Evolutionary conservation across 169 alveolate species (phyloP).

Genomic region (Neospora caninum): DNA sequence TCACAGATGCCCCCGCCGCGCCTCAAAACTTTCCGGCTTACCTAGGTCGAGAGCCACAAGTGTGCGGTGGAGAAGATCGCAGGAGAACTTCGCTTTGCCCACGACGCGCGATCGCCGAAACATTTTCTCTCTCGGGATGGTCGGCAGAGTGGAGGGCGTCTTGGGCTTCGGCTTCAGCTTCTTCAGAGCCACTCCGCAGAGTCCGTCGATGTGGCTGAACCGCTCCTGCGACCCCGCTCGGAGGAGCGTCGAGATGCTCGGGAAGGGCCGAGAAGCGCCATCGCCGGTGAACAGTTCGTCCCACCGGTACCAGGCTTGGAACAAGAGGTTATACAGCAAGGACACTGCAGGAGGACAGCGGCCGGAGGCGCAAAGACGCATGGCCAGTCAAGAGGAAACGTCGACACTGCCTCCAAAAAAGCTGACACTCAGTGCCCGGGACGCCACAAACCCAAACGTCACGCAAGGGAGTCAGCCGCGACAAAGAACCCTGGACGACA

Average conservation of each 20-base stretch:
- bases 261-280: not conserved
- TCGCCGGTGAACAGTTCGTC: not conserved
- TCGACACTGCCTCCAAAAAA: too few species aligned
- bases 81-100: not conserved
- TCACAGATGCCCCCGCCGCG: too few species aligned
- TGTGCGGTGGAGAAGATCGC: not conserved
- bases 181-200: not conserved
- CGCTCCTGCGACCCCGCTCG: not conserved
- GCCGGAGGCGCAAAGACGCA: too few species aligned
- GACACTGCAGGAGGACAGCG: slow-evolving; percentile 4
- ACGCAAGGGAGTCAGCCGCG: too few species aligned
- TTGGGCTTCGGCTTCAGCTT: not conserved
- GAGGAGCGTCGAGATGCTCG: not conserved
- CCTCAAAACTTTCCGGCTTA: not conserved
- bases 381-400: too few species aligned
- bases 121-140: not conserved
- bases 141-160: not conserved
- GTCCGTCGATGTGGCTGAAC: not conserved
- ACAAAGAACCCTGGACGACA: too few species aligned
- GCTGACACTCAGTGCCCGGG: too few species aligned
- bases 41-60: not conserved
- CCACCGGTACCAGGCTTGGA: slow-evolving; percentile 11
- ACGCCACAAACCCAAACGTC: too few species aligned
- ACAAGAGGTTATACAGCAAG: not conserved
- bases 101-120: not conserved